Evolutionary conservation across 208 protist genomes (phyloP), one percentile per base, ranked within the genome.

Genomic region (Crithidia thermophila): DNA sequence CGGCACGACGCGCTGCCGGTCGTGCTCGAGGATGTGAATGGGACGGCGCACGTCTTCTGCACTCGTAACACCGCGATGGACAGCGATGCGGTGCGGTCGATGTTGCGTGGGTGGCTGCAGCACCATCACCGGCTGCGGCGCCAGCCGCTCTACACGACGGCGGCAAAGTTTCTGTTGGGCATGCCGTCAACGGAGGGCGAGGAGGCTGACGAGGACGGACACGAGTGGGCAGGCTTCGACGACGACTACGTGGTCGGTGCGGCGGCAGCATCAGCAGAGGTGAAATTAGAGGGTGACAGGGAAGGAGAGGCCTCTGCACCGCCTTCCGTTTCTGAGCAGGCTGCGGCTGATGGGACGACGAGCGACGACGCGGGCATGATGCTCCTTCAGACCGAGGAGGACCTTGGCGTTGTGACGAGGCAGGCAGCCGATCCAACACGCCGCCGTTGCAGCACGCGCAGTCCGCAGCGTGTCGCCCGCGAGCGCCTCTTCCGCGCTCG

Each of bases 1-100:
- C 52, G 65, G 2, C 53, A 73, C n/a, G 50, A 67, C 1, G 50
- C 51, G 10, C 45, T 70, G 36, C 55, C 69, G 10, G 69, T 81
- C 2, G 28, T 82, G 20, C 20, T 79, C 30, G 82, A 84, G 53
- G 82, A 87, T 52, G 55, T 82, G 7, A 73, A 57, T 8, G 72
- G 67, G 31, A 68, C 66, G 4, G 73, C 52, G 28, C 82, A 84
- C 58, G 9, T 84, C 30, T 75, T 84, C 57, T 72, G 65, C 36
- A 67, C 74, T 1, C 42, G 45, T 16, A 30, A 55, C 30, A 67
- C 64, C 49, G 43, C 49, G 28, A 27, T 64, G 53, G 58, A 55
- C 58, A 25, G 50, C 16, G 45, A 23, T 1, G 58, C n/a, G 55
- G 21, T 65, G 52, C 20, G 23, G 46, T 58, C 34, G 18, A 33